Evolutionary conservation across 176 grass and related monocot genomes (phyloP).

Genomic region (Rhipidocladum racemiflorum): DNA sequence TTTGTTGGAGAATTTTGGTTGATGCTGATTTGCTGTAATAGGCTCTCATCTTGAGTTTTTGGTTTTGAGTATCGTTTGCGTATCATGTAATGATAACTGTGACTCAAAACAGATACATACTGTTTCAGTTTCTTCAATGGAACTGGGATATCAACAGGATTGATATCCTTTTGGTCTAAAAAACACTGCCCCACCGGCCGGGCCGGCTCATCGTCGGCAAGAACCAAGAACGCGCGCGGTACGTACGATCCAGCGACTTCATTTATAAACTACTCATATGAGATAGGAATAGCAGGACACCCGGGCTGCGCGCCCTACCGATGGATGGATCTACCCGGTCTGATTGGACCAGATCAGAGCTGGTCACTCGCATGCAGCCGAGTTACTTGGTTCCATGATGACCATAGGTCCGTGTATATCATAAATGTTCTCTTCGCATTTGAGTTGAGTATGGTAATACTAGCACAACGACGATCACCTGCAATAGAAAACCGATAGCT

Average conservation of each 20-base stretch:
- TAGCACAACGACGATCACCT: neutral
- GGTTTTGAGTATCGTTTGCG: no score
- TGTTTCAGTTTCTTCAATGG: no score
- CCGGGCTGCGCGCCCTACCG: neutral
- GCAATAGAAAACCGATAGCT: neutral
- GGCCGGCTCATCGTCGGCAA: neutral
- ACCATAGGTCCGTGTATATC: neutral
- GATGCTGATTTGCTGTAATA: no score
- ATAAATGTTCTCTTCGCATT: neutral
- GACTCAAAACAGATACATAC: no score
- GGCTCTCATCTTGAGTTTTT: no score
- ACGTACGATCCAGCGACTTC: neutral
- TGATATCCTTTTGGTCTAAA: no score
- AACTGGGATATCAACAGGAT: no score
- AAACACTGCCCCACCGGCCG: neutral
- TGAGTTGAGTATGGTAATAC: neutral
- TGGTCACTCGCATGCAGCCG: no score
- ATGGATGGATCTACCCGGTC: neutral
- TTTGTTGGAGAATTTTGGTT: no score
- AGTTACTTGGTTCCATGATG: slow-evolving; percentile 27
- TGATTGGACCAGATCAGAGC: neutral
- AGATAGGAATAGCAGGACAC: neutral
- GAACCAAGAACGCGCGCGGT: neutral
- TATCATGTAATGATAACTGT: no score
- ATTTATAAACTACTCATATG: neutral